Evolutionary conservation across 306 rosid species (phyloP).

Genomic region (Comarum palustre): DNA sequence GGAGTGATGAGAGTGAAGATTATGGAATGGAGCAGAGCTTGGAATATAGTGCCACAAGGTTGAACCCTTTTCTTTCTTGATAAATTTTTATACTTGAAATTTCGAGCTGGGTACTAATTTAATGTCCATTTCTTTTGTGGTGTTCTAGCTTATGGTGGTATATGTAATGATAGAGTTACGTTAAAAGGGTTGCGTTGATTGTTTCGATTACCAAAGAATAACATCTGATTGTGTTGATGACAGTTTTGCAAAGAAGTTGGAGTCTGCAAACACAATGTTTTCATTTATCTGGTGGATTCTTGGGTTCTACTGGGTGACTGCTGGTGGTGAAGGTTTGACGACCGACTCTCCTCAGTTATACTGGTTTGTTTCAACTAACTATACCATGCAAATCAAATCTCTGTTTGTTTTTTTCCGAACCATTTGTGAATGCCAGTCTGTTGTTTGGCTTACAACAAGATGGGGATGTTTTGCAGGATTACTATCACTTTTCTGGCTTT

Average conservation of each 20-base stretch:
- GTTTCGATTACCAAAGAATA: neutral
- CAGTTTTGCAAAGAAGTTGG: conserved; percentile 64
- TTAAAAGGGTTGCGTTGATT: neutral
- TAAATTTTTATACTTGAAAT: neutral
- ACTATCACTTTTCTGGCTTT: conserved; percentile 79
- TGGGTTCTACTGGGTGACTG: conserved; percentile 95
- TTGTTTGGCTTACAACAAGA: conserved; percentile 12
- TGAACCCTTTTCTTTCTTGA: neutral
- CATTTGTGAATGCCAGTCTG: neutral
- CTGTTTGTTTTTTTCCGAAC: neutral
- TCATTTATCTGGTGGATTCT: conserved; percentile 87
- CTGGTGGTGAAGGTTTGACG: conserved; percentile 73
- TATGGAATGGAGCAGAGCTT: conserved; percentile 27
- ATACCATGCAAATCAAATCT: neutral
- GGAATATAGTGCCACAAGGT: conserved; percentile 50
- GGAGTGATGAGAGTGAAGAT: conserved; percentile 59
- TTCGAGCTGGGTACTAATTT: neutral
- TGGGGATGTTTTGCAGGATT: conserved; percentile 60
- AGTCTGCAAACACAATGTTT: conserved; percentile 79
- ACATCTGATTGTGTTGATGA: conserved; percentile 18
- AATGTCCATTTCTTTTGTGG: no score
- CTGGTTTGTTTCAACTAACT: conserved; percentile 57
- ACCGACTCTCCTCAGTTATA: conserved; percentile 70
- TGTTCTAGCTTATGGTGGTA: neutral
- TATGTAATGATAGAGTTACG: neutral